Evolutionary conservation across 2,329 filamentous ascomycete genomes (phyloP).

Genomic region (Amesomyces nigricolor): DNA sequence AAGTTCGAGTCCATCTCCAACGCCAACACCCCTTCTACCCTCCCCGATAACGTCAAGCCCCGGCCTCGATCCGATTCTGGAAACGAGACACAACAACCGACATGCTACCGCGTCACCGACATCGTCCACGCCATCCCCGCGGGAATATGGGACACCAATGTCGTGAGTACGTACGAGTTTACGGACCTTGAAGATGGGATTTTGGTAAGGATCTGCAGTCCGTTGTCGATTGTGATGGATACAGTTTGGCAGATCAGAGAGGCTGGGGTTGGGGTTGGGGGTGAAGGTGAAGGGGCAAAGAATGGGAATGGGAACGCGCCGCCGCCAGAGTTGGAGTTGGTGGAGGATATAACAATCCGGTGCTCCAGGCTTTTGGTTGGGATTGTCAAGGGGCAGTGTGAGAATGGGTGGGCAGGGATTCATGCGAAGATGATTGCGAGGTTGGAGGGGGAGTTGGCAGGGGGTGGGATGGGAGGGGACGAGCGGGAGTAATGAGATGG

Average conservation of each 20-base stretch:
- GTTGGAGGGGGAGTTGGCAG: constrained; percentile 31
- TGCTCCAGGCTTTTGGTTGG: constrained; percentile 46
- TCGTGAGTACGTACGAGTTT: constrained; percentile 51
- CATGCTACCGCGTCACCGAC: constrained; percentile 44
- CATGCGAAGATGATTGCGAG: constrained; percentile 44
- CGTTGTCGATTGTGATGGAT: constrained; percentile 48
- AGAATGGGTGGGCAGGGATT: constrained; percentile 45
- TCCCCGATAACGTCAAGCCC: constrained; percentile 28
- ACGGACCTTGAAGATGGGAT: constrained; percentile 44
- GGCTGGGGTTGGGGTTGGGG: constrained; percentile 21
- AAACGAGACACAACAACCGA: not conserved
- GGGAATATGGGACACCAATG: constrained; percentile 50
- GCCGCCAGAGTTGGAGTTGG: constrained; percentile 35
- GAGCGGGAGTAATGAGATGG: no score
- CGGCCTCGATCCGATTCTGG: constrained; percentile 10
- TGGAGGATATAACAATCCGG: constrained; percentile 45
- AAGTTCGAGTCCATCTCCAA: constrained; percentile 36
- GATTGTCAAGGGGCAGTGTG: constrained; percentile 46
- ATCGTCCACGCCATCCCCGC: constrained; percentile 48
- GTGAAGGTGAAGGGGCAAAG: not conserved
- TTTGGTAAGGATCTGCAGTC: constrained; percentile 47
- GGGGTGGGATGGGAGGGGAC: not conserved
- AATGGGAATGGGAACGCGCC: constrained; percentile 13
- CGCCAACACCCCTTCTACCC: constrained; percentile 16
- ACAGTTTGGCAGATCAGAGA: constrained; percentile 43